Evolutionary conservation across 352 stramenopile genomes (phyloP).

Genomic region (Pythium inflatum): DNA sequence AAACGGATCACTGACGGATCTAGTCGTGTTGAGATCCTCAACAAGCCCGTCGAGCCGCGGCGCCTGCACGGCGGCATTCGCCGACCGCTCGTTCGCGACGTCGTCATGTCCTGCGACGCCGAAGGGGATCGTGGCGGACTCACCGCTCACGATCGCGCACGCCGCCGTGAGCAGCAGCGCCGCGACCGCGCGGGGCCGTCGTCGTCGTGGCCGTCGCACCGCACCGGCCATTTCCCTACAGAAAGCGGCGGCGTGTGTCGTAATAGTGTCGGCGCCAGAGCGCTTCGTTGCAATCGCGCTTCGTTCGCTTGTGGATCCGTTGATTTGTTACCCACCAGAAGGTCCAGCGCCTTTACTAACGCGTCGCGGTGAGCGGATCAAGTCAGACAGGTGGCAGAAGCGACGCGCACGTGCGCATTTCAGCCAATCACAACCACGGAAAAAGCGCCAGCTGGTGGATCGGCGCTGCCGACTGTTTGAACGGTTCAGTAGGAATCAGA

Average conservation of each 20-base stretch:
- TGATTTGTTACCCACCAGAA: background rate
- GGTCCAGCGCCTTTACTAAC: constrained; percentile 15
- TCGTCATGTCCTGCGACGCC: too few relatives aligned
- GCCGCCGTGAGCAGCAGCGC: background rate
- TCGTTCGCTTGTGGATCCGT: background rate
- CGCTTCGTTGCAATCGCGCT: too few relatives aligned
- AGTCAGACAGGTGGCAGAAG: constrained; percentile 26
- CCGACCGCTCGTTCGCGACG: too few relatives aligned
- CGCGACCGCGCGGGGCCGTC: background rate
- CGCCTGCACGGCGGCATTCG: too few relatives aligned
- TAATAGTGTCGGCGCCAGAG: too few relatives aligned
- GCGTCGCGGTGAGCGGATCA: constrained; percentile 22
- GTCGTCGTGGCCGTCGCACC: background rate
- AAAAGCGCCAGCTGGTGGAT: constrained; percentile 15
- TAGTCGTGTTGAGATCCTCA: too few relatives aligned
- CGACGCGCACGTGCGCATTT: constrained; percentile 5
- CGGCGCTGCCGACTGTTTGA: background rate
- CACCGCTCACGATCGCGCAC: background rate
- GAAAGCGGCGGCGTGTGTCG: background rate
- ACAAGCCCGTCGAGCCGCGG: too few relatives aligned
- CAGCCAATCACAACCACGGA: constrained; percentile 8
- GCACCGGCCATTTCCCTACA: constrained; percentile 1
- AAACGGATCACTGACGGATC: too few relatives aligned
- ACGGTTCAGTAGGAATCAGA: too few relatives aligned
- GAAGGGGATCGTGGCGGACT: too few relatives aligned